These are phyloP conservation scores for Phytophthora pseudosyringae DNA, from an alignment of 352 stramenopile genomes.

Conservation along the genomic window DNA sequence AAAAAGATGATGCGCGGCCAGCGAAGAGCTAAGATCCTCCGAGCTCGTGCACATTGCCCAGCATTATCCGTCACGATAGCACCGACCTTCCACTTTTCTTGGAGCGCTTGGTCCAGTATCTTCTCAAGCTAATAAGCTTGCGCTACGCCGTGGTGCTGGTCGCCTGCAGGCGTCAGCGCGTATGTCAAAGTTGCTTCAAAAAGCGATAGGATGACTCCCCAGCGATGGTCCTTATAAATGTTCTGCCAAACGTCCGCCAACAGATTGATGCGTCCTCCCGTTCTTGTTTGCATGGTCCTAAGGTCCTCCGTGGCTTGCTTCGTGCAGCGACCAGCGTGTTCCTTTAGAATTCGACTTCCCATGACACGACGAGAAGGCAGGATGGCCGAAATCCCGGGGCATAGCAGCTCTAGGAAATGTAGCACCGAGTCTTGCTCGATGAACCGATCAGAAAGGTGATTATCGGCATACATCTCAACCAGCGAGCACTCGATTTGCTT, in stretches of 20 bases:
- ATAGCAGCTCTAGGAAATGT: constrained; percentile 4
- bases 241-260: constrained; percentile 16
- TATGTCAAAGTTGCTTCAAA: constrained; percentile 6
- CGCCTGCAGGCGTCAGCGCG: not conserved
- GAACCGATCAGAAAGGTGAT: not conserved
- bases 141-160: constrained; percentile 15
- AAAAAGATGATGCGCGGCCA: constrained; percentile 11
- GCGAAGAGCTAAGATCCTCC: not conserved
- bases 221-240: constrained; percentile 2
- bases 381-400: constrained; percentile 1
- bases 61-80: constrained; percentile 19
- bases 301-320: not conserved
- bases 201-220: not conserved
- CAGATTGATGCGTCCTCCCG: constrained; percentile 3
- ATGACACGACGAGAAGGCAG: constrained; percentile 7
- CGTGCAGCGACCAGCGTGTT: constrained; percentile 1
- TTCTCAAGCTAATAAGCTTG: constrained; percentile 8
- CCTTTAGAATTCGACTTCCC: not conserved
- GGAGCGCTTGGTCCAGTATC: not conserved
- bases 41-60: constrained; percentile 12
- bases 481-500: constrained; percentile 2
- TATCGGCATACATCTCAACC: constrained; percentile 2
- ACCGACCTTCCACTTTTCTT: constrained; percentile 4
- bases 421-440: constrained; percentile 1
- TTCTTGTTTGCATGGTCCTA: not conserved